phyloP scores from a whole-genome alignment of 1,284 basidiomycete species.

The Trichosporon ovoides region DNA sequence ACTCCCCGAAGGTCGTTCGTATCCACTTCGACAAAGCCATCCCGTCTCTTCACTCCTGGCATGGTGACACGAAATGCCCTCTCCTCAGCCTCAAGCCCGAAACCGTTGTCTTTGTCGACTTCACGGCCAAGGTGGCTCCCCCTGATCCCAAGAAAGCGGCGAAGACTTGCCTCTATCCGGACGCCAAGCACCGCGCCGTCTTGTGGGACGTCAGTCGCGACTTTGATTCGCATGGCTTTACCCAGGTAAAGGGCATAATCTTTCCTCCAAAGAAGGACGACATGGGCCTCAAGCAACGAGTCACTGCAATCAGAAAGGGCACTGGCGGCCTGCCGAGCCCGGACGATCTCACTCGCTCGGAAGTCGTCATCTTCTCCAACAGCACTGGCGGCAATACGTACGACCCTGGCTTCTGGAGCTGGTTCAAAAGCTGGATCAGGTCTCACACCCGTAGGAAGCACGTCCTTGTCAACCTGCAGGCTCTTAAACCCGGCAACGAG shows the following conservation, averaged over 20 bases:
- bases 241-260: background rate
- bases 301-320: background rate
- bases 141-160: background rate
- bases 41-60: background rate
- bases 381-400: background rate
- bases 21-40: background rate
- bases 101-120: background rate
- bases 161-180: background rate
- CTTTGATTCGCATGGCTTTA: background rate
- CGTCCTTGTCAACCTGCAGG: background rate
- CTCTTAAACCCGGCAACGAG: background rate
- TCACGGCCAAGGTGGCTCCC: background rate
- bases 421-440: background rate
- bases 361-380: background rate
- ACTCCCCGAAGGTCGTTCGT: background rate
- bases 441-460: background rate
- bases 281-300: background rate
- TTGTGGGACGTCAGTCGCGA: background rate
- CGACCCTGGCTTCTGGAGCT: background rate
- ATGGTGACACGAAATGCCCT: background rate
- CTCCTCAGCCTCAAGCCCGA: background rate
- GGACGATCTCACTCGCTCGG: background rate
- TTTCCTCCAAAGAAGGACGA: background rate
- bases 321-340: background rate
- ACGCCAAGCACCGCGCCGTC: background rate